These are phyloP conservation scores for Melampsora occidentalis DNA, from an alignment of 1,284 basidiomycete species.

Conservation along the genomic window DNA sequence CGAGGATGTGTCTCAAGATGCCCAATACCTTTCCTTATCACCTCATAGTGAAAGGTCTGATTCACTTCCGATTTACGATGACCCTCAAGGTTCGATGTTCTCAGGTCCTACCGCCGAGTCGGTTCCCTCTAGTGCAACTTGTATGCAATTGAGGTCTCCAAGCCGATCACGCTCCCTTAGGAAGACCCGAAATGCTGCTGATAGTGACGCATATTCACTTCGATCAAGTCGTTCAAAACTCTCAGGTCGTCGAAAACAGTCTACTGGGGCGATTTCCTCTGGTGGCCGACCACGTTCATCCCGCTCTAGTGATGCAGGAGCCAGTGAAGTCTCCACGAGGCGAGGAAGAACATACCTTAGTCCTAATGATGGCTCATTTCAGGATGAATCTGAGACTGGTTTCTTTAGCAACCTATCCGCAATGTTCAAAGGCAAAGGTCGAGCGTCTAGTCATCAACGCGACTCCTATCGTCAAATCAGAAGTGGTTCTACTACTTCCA, in stretches of 20 bases:
- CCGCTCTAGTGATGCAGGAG: slow-evolving; percentile 17
- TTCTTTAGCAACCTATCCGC: slow-evolving; percentile 40
- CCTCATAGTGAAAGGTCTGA: slow-evolving; percentile 3
- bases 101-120: slow-evolving; percentile 48
- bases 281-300: slow-evolving; percentile 10
- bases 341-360: slow-evolving; percentile 9
- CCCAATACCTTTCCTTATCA: slow-evolving; percentile 1
- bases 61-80: slow-evolving; percentile 48
- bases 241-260: slow-evolving; percentile 9
- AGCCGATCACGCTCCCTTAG: slow-evolving; percentile 22
- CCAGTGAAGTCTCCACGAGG: slow-evolving; percentile 17
- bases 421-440: slow-evolving; percentile 39
- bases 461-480: slow-evolving; percentile 7
- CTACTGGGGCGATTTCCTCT: slow-evolving; percentile 2
- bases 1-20: not conserved
- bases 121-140: slow-evolving; percentile 48
- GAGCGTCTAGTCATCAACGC: slow-evolving; percentile 33
- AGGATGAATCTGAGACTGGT: slow-evolving; percentile 33
- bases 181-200: slow-evolving; percentile 42
- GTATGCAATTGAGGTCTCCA: slow-evolving; percentile 47
- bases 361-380: not conserved
- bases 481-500: slow-evolving; percentile 14
- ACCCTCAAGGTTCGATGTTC: slow-evolving; percentile 49
- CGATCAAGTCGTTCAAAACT: slow-evolving; percentile 16
- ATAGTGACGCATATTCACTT: slow-evolving; percentile 38